Evolutionary conservation across 805 yeast genomes (phyloP).

Genomic region (Jamesozyma hellenica): DNA sequence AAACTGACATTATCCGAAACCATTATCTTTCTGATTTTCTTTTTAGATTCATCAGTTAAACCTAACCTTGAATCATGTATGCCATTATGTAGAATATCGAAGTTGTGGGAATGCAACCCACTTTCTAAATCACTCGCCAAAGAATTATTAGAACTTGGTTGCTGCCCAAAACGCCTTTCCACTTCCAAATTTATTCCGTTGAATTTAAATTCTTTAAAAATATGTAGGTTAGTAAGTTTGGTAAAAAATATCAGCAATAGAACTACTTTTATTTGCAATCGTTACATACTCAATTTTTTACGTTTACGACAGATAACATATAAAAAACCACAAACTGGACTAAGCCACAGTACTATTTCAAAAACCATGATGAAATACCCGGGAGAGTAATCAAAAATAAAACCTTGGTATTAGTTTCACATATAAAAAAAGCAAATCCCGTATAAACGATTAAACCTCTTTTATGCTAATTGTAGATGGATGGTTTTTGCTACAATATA

Average conservation of each 20-base stretch:
- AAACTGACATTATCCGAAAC: slow-evolving; percentile 39
- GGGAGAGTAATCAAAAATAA: no score
- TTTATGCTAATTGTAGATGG: no score
- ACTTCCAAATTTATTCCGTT: slow-evolving; percentile 12
- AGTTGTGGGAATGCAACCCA: slow-evolving; percentile 51
- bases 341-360: slow-evolving; percentile 6
- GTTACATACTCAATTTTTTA: slow-evolving; percentile 10
- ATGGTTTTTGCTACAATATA: no score
- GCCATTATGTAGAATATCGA: slow-evolving; percentile 41
- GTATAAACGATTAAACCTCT: no score
- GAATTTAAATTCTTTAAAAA: slow-evolving; percentile 9
- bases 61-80: slow-evolving; percentile 52
- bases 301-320: slow-evolving; percentile 6
- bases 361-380: neutral
- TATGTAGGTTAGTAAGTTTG: slow-evolving; percentile 2
- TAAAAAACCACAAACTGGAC: slow-evolving; percentile 1
- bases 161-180: slow-evolving; percentile 22
- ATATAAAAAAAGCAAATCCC: no score
- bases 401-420: no score
- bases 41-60: slow-evolving; percentile 44
- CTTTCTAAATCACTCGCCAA: slow-evolving; percentile 42
- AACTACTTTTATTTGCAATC: no score
- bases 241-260: neutral
- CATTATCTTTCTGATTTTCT: slow-evolving; percentile 47
- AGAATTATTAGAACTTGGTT: slow-evolving; percentile 19